Conservation (phyloP, 805 yeast species). For the Wickerhamomyces subpelliculosus region DNA sequence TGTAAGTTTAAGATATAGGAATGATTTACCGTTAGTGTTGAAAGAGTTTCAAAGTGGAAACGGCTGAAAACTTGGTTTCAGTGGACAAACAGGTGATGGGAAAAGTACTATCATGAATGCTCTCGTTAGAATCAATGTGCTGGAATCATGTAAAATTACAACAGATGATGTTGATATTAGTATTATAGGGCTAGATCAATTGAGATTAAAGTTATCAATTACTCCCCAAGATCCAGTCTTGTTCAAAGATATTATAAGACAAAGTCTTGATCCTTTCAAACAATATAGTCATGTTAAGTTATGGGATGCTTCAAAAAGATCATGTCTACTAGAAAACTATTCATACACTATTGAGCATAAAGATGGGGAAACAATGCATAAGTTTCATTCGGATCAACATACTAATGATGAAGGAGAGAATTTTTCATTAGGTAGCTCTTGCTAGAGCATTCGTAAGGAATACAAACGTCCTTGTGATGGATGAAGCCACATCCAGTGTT, state of each 20-base stretch:
- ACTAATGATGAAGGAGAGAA: constrained; percentile 76
- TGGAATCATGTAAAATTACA: constrained; percentile 43
- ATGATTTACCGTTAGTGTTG: constrained; percentile 52
- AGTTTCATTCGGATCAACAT: constrained; percentile 44
- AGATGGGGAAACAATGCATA: constrained; percentile 31
- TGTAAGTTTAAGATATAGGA: constrained; percentile 54
- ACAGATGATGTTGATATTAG: constrained; percentile 52
- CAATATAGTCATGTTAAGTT: constrained; percentile 44
- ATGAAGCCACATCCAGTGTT: constrained; percentile 88
- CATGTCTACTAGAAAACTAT: constrained; percentile 46
- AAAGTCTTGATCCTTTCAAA: constrained; percentile 57
- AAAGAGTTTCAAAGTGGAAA: constrained; percentile 39
- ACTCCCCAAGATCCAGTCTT: constrained; percentile 69
- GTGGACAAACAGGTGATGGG: constrained; percentile 77
- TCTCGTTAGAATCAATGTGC: constrained; percentile 54
- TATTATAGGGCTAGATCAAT: constrained; percentile 42
- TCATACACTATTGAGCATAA: constrained; percentile 30
- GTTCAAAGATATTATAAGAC: constrained; percentile 54
- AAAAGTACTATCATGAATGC: constrained; percentile 58
- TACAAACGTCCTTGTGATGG: constrained; percentile 68
- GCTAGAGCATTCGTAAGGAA: constrained; percentile 73
- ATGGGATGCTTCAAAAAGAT: constrained; percentile 48
- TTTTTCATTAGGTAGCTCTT: constrained; percentile 76
- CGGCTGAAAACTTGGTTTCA: constrained; percentile 59
- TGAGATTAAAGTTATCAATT: constrained; percentile 50